Percentiles rank a stretch among this genome's conserved stretches.
Evolutionary conservation across 129 eudicot genomes (phyloP).

Genomic region (sunflower (Helianthus annuus)): HanXRQr2.0-SUNRISE NC_035441.2:139955471-139955970

Average conservation of each 20-base stretch:
- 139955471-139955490: slow-evolving; percentile 32
- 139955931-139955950: slow-evolving; percentile 84
- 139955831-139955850: neutral
- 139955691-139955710: slow-evolving; percentile 20
- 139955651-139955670: slow-evolving; percentile 35
- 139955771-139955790: slow-evolving; percentile 80
- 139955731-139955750: slow-evolving; percentile 44
- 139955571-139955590: slow-evolving; percentile 91
- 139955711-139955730: slow-evolving; percentile 22
- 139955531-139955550: slow-evolving; percentile 92
- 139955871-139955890: neutral
- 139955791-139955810: slow-evolving; percentile 76
- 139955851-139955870: neutral
- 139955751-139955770: slow-evolving; percentile 52
- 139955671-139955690: slow-evolving; percentile 41
- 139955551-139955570: slow-evolving; percentile 91
- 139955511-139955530: neutral
- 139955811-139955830: neutral
- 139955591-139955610: slow-evolving; percentile 98
- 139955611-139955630: slow-evolving; percentile 44
- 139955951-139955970: slow-evolving; percentile 89
- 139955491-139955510: slow-evolving; percentile 56
- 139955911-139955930: slow-evolving; percentile 80
- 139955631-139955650: slow-evolving; percentile 48
- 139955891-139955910: slow-evolving; percentile 85